Conservation (phyloP, 768 basidiomycete species). For the Panaeolus cyanescens region DNA sequence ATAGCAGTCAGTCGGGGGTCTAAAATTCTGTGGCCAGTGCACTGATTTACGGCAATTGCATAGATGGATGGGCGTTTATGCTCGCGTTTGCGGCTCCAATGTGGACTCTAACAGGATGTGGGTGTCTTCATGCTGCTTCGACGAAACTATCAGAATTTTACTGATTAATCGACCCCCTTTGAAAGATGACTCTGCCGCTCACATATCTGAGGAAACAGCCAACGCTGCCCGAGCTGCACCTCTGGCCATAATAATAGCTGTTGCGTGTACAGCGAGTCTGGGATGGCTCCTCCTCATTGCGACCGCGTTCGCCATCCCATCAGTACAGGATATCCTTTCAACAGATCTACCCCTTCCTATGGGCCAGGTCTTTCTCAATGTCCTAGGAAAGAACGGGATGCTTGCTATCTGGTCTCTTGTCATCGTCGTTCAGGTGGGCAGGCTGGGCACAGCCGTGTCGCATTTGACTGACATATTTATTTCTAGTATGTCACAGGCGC, state of each 20-base stretch:
- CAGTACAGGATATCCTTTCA: slow-evolving; percentile 49
- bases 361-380: slow-evolving; percentile 70
- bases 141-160: no score
- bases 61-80: slow-evolving; percentile 76
- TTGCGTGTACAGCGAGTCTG: slow-evolving; percentile 56
- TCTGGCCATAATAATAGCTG: slow-evolving; percentile 67
- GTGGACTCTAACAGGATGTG: slow-evolving; percentile 82
- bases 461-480: background rate
- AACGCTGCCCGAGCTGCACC: slow-evolving; percentile 67
- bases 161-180: no score
- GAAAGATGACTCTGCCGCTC: slow-evolving; percentile 74
- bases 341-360: slow-evolving; percentile 62
- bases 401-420: slow-evolving; percentile 71
- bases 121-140: slow-evolving; percentile 23
- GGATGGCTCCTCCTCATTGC: slow-evolving; percentile 71
- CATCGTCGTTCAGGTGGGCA: slow-evolving; percentile 52
- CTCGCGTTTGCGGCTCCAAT: slow-evolving; percentile 73
- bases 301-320: slow-evolving; percentile 63
- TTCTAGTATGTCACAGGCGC: slow-evolving; percentile 69
- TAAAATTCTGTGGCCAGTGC: background rate
- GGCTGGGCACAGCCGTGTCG: background rate
- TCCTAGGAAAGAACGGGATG: slow-evolving; percentile 71
- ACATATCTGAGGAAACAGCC: slow-evolving; percentile 72
- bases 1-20: slow-evolving; percentile 43
- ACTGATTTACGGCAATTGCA: slow-evolving; percentile 1